Base-by-base conservation (phyloP, 1,139 yeast genomes). In the Pichia sp. region DNA sequence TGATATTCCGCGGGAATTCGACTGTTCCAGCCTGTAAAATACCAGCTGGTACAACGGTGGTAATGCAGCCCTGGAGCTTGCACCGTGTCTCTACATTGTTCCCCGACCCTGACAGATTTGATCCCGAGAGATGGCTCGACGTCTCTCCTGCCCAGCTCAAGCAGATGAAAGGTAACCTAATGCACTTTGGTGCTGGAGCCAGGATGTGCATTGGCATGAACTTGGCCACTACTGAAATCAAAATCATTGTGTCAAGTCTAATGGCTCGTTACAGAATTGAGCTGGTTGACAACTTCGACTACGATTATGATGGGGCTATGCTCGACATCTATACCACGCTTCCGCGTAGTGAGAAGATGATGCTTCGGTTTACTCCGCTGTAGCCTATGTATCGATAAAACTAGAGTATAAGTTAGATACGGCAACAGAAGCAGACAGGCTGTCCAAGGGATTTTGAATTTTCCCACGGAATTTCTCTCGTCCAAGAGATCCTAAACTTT, bases 201-300 rank as follows among this genome's bases (percentile, higher is more conserved):
- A 72, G 90, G 57, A 84, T 84, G 90, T 85, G 92, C 62, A 71
- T 84, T 54, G 92, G 92, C 0, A 79, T 82, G 84, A 77, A 85
- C 62, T 70, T 85, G 54, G 92, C 90, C 0, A 68, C 80, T 38
- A 79, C 81, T 47, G 92, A 85, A 65, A 83, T 85, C 75, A 85
- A 84, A 63, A 64, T 84, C 47, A 77, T 80, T 8, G 65, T 82
- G 31, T 81, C 84, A 13, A 76, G 77, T 55, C 67, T 85, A 13
- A 81, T 84, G 65, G 75, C 80, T 73, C 74, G 77, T 44, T 85
- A 68, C 62, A 59, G 62, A 5, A 73, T 77, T 38, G 46, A 55
- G 15, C 58, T 74, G 36, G 65, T 63, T 19, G 62, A 62, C 5
- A 65, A 56, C 1, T 70, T 65, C 54, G 69, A 71, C 56, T 71